These are phyloP conservation scores for Leccinellum rugosiceps DNA, from an alignment of 768 basidiomycete genomes.

Conservation along the genomic window DNA sequence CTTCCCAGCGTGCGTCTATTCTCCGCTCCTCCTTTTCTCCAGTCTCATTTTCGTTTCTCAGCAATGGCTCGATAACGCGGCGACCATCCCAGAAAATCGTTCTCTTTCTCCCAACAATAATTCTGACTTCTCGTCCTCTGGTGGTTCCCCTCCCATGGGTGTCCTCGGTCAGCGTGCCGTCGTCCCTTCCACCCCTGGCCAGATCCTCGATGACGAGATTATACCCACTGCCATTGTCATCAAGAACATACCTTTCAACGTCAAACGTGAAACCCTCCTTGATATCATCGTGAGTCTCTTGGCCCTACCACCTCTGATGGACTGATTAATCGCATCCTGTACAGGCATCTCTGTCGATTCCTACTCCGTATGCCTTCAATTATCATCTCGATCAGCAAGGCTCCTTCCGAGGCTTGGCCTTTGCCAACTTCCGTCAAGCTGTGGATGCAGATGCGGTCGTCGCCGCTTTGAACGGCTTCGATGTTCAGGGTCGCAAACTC, in stretches of 20 bases:
- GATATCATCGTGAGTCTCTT: conserved; percentile 82
- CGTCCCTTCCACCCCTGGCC: conserved; percentile 48
- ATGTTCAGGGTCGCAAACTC: conserved; percentile 93
- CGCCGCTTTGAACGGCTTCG: conserved; percentile 92
- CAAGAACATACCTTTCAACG: conserved; percentile 99
- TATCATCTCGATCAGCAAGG: conserved; percentile 97
- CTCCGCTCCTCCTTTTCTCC: conserved; percentile 19
- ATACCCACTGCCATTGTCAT: conserved; percentile 99
- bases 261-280: conserved; percentile 93
- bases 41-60: conserved; percentile 33
- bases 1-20: conserved; percentile 65
- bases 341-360: conserved; percentile 87
- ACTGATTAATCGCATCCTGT: conserved; percentile 13
- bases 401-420: conserved; percentile 94
- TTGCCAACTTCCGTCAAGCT: conserved; percentile 94
- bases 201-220: conserved; percentile 77
- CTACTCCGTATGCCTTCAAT: conserved; percentile 98
- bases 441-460: conserved; percentile 94
- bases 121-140: conserved; percentile 85
- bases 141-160: conserved; percentile 70
- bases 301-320: conserved; percentile 1
- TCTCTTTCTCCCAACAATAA: conserved; percentile 83
- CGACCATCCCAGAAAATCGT: conserved; percentile 57
- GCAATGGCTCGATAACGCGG: conserved; percentile 83
- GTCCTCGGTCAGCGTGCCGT: conserved; percentile 43